Evolutionary conservation across 2,329 filamentous ascomycete genomes (phyloP).

Genomic region (Albophoma yamanashiensis): DNA sequence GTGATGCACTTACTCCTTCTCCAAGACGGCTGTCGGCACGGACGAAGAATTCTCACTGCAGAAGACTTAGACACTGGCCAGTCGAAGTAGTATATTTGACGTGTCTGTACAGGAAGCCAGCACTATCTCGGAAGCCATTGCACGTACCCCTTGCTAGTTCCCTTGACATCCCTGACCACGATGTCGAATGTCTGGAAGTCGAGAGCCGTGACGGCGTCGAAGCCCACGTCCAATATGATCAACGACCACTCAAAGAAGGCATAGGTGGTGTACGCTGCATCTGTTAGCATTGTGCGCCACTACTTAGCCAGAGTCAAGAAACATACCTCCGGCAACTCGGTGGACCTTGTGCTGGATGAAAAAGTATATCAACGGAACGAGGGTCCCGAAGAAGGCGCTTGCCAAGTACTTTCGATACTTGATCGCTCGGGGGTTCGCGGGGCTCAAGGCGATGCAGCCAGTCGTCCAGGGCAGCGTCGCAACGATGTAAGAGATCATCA

Average conservation of each 20-base stretch:
- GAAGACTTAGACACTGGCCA: constrained; percentile 28
- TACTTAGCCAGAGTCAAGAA: background rate
- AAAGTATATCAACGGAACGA: constrained; percentile 87
- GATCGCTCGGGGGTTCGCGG: constrained; percentile 69
- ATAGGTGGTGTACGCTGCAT: constrained; percentile 85
- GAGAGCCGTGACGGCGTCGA: constrained; percentile 87
- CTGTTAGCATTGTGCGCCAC: constrained; percentile 5
- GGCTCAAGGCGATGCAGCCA: constrained; percentile 81
- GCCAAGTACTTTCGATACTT: constrained; percentile 84
- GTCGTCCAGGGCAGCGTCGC: constrained; percentile 91
- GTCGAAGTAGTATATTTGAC: constrained; percentile 19
- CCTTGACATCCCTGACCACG: constrained; percentile 79
- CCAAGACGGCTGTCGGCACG: constrained; percentile 39
- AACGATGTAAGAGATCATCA: constrained; percentile 97
- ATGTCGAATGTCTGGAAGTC: constrained; percentile 89
- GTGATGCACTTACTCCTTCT: constrained; percentile 59
- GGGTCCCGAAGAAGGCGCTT: constrained; percentile 75
- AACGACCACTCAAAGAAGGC: constrained; percentile 97
- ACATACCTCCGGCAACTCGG: constrained; percentile 78
- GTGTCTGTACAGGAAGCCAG: constrained; percentile 20
- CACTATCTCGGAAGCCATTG: constrained; percentile 83
- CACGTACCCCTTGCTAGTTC: constrained; percentile 96
- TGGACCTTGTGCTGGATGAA: constrained; percentile 99
- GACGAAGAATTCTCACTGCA: constrained; percentile 37
- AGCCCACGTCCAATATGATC: constrained; percentile 89